Percentiles rank a stretch among this genome's conserved stretches.
These are phyloP conservation scores for Macrocybe sp. DNA, from an alignment of 1,284 basidiomycete species.

Conservation along the genomic window DNA sequence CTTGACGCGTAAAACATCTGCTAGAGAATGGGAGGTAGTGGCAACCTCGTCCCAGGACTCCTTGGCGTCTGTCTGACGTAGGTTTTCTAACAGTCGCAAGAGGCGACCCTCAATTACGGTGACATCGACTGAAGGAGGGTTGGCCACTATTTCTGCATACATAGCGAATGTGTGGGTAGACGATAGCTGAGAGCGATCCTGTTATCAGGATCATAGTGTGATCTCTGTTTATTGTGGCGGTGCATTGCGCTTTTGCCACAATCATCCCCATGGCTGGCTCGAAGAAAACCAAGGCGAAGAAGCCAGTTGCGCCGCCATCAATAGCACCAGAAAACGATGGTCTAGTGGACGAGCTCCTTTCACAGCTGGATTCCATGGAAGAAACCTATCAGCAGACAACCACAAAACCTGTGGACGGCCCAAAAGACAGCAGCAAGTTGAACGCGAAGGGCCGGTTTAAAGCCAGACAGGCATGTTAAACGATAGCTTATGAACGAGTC, in stretches of 20 bases:
- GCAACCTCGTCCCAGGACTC: conserved; percentile 51
- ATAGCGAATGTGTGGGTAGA: no score
- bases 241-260: conserved; percentile 2
- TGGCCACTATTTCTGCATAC: no score
- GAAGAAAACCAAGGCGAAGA: conserved; percentile 50
- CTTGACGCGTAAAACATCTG: conserved; percentile 55
- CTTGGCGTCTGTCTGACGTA: conserved; percentile 28
- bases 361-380: conserved; percentile 65
- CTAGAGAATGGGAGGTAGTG: conserved; percentile 51
- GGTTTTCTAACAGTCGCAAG: conserved; percentile 26
- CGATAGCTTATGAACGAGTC: not conserved
- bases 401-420: conserved; percentile 46
- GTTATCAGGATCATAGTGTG: no score
- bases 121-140: no score
- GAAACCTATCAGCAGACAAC: conserved; percentile 15
- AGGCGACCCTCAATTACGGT: conserved; percentile 29
- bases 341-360: conserved; percentile 67
- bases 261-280: conserved; percentile 26
- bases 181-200: no score
- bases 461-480: conserved; percentile 66
- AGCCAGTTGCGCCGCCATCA: conserved; percentile 26
- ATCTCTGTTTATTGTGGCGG: conserved; percentile 6
- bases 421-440: conserved; percentile 44
- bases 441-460: conserved; percentile 70
- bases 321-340: conserved; percentile 39